Percentiles rank a stretch among this genome's conserved stretches.
phyloP scores from a whole-genome alignment of 169 alveolate species.

The Cryptosporidium viatorum region DNA sequence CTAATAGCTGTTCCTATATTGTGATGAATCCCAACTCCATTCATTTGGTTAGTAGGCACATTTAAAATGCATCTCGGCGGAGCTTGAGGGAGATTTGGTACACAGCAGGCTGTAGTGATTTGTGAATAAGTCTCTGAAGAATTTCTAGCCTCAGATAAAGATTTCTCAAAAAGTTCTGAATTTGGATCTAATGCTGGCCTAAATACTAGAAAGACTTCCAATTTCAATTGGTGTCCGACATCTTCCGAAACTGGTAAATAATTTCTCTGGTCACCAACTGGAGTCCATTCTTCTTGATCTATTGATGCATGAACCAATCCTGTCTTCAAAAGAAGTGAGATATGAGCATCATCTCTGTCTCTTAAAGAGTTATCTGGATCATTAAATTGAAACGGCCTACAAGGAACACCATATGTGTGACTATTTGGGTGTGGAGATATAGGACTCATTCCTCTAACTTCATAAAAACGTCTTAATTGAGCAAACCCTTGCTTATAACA shows the following conservation, averaged over 20 bases:
- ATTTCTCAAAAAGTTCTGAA: conserved; percentile 30
- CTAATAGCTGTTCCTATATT: not conserved
- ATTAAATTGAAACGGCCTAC: conserved; percentile 82
- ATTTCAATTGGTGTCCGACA: conserved; percentile 82
- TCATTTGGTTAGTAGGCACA: conserved; percentile 17
- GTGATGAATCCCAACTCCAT: conserved; percentile 1
- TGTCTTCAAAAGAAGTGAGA: conserved; percentile 78
- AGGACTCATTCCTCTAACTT: conserved; percentile 78
- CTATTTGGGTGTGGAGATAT: conserved; percentile 82
- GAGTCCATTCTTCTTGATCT: conserved; percentile 79
- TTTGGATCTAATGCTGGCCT: conserved; percentile 45
- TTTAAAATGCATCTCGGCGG: conserved; percentile 66
- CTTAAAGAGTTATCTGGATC: conserved; percentile 79
- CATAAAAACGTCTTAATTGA: conserved; percentile 81
- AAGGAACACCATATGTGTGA: conserved; percentile 85
- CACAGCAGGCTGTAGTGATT: conserved; percentile 81
- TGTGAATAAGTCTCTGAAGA: conserved; percentile 78
- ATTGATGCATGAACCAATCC: conserved; percentile 78
- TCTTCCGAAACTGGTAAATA: conserved; percentile 82
- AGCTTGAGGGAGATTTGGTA: conserved; percentile 78
- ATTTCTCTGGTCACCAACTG: conserved; percentile 78
- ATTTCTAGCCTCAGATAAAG: conserved; percentile 16
- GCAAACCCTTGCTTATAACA: conserved; percentile 81
- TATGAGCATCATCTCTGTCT: conserved; percentile 82
- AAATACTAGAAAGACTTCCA: conserved; percentile 80